These are phyloP conservation scores for Westerdykella aurantiaca DNA, from an alignment of 2,329 filamentous ascomycete species.

Conservation along the genomic window DNA sequence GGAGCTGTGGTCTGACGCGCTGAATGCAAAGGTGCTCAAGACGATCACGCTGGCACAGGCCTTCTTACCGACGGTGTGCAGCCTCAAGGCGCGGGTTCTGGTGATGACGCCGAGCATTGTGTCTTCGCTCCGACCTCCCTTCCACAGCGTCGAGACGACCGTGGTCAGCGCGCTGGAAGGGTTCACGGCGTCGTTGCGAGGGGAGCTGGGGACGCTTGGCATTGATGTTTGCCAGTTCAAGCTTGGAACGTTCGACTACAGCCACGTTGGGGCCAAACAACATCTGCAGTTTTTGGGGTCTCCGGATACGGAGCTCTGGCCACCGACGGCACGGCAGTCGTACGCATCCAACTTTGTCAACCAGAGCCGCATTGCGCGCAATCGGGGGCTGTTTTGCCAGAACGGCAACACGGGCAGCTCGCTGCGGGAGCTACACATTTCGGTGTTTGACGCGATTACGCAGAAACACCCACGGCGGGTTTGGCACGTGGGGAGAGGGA, in stretches of 20 bases:
- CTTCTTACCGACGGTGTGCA: slow-evolving; percentile 58
- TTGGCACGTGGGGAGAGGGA: slow-evolving; percentile 78
- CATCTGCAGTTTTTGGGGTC: slow-evolving; percentile 30
- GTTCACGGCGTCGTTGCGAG: slow-evolving; percentile 73
- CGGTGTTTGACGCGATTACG: slow-evolving; percentile 84
- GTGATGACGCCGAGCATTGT: slow-evolving; percentile 76
- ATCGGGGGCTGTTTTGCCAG: slow-evolving; percentile 50
- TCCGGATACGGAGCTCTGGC: slow-evolving; percentile 36
- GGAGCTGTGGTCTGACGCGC: slow-evolving; percentile 77
- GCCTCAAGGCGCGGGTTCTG: slow-evolving; percentile 60
- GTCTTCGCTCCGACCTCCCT: slow-evolving; percentile 70
- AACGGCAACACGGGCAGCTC: slow-evolving; percentile 58
- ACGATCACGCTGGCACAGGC: slow-evolving; percentile 84
- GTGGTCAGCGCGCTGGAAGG: slow-evolving; percentile 82
- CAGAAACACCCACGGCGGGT: slow-evolving; percentile 54
- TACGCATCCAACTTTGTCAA: slow-evolving; percentile 37
- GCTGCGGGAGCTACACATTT: slow-evolving; percentile 73
- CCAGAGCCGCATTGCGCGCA: slow-evolving; percentile 33
- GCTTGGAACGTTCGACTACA: slow-evolving; percentile 85
- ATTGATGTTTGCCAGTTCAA: slow-evolving; percentile 83
- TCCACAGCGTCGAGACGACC: slow-evolving; percentile 78
- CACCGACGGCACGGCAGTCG: slow-evolving; percentile 27
- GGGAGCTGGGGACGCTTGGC: slow-evolving; percentile 68
- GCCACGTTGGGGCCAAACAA: slow-evolving; percentile 50
- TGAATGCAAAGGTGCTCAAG: slow-evolving; percentile 87